Percentiles rank a stretch among this genome's conserved stretches.
Conservation (phyloP, 192 early-diverging fungal species). For the Dissophora ornata region DNA sequence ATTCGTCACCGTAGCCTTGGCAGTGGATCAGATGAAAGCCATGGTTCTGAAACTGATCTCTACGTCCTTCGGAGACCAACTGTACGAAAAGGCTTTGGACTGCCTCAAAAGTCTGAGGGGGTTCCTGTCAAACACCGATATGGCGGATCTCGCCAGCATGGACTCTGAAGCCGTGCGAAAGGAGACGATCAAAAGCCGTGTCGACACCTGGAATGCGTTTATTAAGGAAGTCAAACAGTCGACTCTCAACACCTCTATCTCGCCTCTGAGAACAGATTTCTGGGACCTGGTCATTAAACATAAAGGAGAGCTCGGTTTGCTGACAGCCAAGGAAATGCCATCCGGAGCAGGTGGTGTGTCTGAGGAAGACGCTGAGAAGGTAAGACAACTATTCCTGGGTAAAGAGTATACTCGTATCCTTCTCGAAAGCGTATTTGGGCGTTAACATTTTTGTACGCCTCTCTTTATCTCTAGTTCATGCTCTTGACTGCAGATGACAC, state of each 20-base stretch:
- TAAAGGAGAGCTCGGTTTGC: constrained; percentile 53
- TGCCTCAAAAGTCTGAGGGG: constrained; percentile 65
- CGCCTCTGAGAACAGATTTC: constrained; percentile 57
- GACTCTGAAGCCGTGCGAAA: constrained; percentile 3
- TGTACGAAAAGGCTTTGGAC: constrained; percentile 67
- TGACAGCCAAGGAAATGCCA: constrained; percentile 58
- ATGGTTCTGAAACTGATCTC: constrained; percentile 62
- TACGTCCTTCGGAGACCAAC: constrained; percentile 65
- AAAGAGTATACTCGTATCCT: no score
- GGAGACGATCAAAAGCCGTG: constrained; percentile 39
- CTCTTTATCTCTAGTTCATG: constrained; percentile 18
- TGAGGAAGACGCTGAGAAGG: constrained; percentile 63
- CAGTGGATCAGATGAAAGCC: constrained; percentile 66
- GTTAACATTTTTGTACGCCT: background rate
- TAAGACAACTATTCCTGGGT: constrained; percentile 18
- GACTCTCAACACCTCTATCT: constrained; percentile 32
- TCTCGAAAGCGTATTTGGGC: no score
- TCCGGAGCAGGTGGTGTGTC: constrained; percentile 51
- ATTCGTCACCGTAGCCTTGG: constrained; percentile 48
- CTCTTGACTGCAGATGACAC: constrained; percentile 2
- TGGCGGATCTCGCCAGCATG: background rate
- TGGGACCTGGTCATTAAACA: constrained; percentile 61
- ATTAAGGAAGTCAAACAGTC: constrained; percentile 57
- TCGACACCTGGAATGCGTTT: constrained; percentile 64
- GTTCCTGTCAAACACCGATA: constrained; percentile 18